Conservation (phyloP, 169 alveolate genomes). For the Plasmodium vinckei region DNA sequence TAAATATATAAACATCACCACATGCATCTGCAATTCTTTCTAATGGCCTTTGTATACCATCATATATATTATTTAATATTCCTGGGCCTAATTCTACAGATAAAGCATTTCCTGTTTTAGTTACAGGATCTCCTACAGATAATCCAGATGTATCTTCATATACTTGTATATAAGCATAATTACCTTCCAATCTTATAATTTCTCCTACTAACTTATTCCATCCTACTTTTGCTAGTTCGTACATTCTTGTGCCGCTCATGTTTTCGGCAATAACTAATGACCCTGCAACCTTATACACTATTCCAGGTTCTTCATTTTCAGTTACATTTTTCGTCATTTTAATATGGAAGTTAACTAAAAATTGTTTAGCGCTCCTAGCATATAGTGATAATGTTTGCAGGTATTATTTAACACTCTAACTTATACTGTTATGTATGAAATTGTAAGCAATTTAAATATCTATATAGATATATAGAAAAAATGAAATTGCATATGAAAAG, state of each 20-base stretch:
- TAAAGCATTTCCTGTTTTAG: conserved; percentile 97
- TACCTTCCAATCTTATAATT: conserved; percentile 97
- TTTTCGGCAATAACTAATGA: conserved; percentile 97
- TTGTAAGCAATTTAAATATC: too few species aligned
- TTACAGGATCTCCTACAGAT: conserved; percentile 99
- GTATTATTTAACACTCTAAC: too few species aligned
- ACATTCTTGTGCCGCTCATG: conserved; percentile 99
- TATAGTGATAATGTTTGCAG: too few species aligned
- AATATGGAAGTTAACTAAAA: not conserved
- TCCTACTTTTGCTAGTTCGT: conserved; percentile 97
- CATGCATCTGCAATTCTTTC: conserved; percentile 93
- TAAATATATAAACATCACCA: conserved; percentile 93
- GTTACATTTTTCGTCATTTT: conserved; percentile 60
- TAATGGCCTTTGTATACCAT: conserved; percentile 99
- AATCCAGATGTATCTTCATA: conserved; percentile 99
- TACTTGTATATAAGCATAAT: conserved; percentile 98
- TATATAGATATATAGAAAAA: too few species aligned
- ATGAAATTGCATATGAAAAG: too few species aligned
- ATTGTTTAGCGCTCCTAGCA: too few species aligned
- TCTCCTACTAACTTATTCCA: conserved; percentile 98
- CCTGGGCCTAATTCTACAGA: conserved; percentile 99
- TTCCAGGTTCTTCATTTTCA: conserved; percentile 76
- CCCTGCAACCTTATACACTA: conserved; percentile 74
- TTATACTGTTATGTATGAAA: too few species aligned
- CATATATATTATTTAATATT: conserved; percentile 95